Evolutionary conservation across 2,329 filamentous ascomycete species (phyloP), one percentile per base, ranked within the genome.

Genomic region (Fusarium sp.): DNA sequence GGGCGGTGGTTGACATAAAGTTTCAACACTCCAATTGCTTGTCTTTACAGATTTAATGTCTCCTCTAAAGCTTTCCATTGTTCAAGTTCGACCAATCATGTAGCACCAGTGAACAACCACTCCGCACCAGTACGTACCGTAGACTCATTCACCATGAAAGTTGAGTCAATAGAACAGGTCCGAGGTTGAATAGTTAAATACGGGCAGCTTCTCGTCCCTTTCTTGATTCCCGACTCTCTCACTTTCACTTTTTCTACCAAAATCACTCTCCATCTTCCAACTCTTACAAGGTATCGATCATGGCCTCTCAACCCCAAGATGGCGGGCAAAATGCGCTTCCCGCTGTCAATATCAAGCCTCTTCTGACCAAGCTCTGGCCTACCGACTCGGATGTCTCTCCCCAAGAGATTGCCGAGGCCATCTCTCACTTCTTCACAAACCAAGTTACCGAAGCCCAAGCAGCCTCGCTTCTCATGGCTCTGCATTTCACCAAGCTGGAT

Each of bases 401-500:
- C 11, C 81, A 86, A 46, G 92, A 97, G 74, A 95, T 99, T 73
- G 92, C 94, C 57, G 83, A 89, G n/a, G 93, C 94, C 49, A 89
- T 98, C 68, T 89, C 92, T 5, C 83, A 94, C 71, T 96, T 97
- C 73, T 98, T 98, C 77, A 93, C 93, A 55, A 89, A 97, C 77
- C 87, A 88, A 65, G 82, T 98, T 15, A 94, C 91, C n/a, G 88
- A 91, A 35, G 90, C 93, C 9, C 95, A 98, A 75, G 90, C 91
- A 1, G 91, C 91, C 49, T 90, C 93, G 35, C 82, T 99, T 52
- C 82, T 98, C 48, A 97, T 95, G 71, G 91, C 93, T 50, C 82
- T 99, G 41, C 94, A 97, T 78, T 97, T 96, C 67, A 97, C 93
- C 2, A 88, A 88, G 55, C 86, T 92, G 75, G 95, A 98, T 75